Percentiles rank a stretch among this genome's conserved stretches.
Evolutionary conservation across 495 filamentous ascomycete species (phyloP).

Genomic region (Amorphotheca resinae): DNA sequence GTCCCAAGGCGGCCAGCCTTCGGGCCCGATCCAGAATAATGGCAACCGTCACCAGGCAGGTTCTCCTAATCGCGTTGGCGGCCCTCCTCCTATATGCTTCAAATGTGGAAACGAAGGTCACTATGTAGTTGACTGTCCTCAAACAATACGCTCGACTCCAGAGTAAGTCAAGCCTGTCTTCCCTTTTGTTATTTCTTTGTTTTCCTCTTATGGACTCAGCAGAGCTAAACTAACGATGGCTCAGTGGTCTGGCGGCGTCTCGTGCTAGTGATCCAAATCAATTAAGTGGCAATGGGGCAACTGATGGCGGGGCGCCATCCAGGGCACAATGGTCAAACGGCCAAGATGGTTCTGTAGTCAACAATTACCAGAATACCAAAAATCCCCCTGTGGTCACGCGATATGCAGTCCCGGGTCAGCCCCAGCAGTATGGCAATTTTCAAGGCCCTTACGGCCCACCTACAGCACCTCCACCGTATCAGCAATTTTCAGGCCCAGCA

Average conservation of each 20-base stretch:
- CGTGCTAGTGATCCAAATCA: not conserved
- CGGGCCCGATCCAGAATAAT: conserved; percentile 20
- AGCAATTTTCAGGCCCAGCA: conserved; percentile 10
- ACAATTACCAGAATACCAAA: not conserved
- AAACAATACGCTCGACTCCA: conserved; percentile 35
- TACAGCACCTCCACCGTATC: conserved; percentile 1
- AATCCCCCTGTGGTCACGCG: conserved; percentile 4
- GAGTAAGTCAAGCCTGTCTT: conserved; percentile 38
- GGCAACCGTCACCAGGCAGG: conserved; percentile 21
- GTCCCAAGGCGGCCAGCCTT: conserved; percentile 7
- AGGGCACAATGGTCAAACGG: not conserved
- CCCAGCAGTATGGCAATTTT: not conserved
- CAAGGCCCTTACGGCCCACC: not conserved
- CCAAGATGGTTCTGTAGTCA: not conserved
- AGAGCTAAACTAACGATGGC: not conserved
- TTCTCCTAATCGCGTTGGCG: conserved; percentile 22
- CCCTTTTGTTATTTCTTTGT: not conserved
- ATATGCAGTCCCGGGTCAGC: not conserved
- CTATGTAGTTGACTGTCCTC: conserved; percentile 37
- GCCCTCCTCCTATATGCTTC: conserved; percentile 30
- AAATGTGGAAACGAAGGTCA: conserved; percentile 38
- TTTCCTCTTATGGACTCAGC: not conserved
- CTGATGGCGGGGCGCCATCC: not conserved
- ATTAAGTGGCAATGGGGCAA: not conserved
- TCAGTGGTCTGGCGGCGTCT: conserved; percentile 1